Percentiles rank a stretch among this genome's conserved stretches.
Evolutionary conservation across 2,329 filamentous ascomycete genomes (phyloP).

Genomic region (Calonectria fujianensis): DNA sequence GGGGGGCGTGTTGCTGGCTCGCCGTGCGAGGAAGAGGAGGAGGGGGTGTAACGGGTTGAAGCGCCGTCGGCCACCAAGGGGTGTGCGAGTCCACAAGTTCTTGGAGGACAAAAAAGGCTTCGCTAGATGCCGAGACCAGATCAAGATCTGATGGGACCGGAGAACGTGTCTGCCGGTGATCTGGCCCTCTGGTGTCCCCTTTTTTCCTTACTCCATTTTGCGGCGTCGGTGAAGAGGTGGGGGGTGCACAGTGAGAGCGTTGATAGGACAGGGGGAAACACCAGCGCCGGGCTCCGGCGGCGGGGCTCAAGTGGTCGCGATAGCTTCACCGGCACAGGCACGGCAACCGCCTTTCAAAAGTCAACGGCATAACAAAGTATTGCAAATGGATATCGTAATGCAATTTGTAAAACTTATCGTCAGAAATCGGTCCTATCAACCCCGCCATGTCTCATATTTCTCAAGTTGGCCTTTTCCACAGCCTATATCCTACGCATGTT

Average conservation of each 20-base stretch:
- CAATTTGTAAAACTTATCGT: not conserved
- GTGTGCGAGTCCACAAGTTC: slow-evolving; percentile 2
- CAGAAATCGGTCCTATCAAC: not conserved
- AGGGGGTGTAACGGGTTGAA: slow-evolving; percentile 22
- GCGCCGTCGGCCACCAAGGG: not conserved
- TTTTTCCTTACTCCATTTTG: not conserved
- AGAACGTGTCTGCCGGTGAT: slow-evolving; percentile 36
- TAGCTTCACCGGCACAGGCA: slow-evolving; percentile 42
- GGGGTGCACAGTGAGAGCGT: not conserved
- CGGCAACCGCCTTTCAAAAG: not conserved
- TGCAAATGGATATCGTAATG: not conserved
- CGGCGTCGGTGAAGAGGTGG: not conserved
- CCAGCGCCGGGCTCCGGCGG: slow-evolving; percentile 42
- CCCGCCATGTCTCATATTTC: not conserved
- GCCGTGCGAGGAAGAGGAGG: not conserved
- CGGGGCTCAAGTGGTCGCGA: slow-evolving; percentile 39
- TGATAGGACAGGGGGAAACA: slow-evolving; percentile 43
- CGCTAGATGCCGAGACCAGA: slow-evolving; percentile 34
- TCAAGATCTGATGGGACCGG: slow-evolving; percentile 44
- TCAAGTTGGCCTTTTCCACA: not conserved
- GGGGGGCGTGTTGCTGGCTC: not conserved
- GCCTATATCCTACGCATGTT: not conserved
- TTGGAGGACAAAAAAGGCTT: slow-evolving; percentile 1
- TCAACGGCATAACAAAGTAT: not conserved
- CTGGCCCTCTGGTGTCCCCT: slow-evolving; percentile 13